Conservation (phyloP, 2,329 filamentous ascomycete genomes). For the Microcyclospora pomicola region DNA sequence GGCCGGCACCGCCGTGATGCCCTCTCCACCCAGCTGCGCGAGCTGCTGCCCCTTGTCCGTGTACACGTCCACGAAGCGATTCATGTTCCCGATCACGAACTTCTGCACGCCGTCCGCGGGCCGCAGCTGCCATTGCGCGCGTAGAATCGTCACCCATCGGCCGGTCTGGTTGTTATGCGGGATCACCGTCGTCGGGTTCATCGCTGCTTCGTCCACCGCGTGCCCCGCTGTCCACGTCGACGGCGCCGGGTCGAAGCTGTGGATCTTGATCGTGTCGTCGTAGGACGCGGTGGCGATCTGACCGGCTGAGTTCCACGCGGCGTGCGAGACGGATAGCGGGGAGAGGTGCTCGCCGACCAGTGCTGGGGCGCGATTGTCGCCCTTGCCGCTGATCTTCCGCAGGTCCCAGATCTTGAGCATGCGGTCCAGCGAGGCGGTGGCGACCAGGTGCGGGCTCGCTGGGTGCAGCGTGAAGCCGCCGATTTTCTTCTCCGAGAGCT, state of each 20-base stretch:
- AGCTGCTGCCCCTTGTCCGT: conserved; percentile 71
- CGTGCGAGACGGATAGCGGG: conserved; percentile 77
- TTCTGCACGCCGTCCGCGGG: conserved; percentile 71
- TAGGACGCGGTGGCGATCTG: conserved; percentile 87
- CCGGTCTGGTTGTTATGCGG: conserved; percentile 93
- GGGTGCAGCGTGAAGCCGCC: conserved; percentile 84
- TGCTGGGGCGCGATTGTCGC: conserved; percentile 46
- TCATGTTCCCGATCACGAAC: conserved; percentile 89
- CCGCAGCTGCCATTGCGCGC: conserved; percentile 79
- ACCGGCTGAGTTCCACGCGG: conserved; percentile 72
- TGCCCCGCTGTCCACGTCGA: conserved; percentile 32
- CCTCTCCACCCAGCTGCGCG: conserved; percentile 74
- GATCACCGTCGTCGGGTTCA: conserved; percentile 56
- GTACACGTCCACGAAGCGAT: conserved; percentile 78
- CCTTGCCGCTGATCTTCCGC: conserved; percentile 57
- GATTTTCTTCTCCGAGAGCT: conserved; percentile 82
- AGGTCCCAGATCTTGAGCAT: conserved; percentile 89
- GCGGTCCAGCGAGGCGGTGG: conserved; percentile 80
- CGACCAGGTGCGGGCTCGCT: conserved; percentile 62
- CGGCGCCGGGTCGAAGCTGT: conserved; percentile 48
- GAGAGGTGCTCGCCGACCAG: conserved; percentile 72
- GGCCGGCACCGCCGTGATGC: conserved; percentile 86
- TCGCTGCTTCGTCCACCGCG: conserved; percentile 43
- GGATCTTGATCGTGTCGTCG: conserved; percentile 88
- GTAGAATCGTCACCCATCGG: conserved; percentile 74